A percentile compares a stretch with the other conserved stretches of the same genome.
These are phyloP conservation scores for Lotmaria passim DNA, from an alignment of 208 protist genomes.

Conservation along the genomic window DNA sequence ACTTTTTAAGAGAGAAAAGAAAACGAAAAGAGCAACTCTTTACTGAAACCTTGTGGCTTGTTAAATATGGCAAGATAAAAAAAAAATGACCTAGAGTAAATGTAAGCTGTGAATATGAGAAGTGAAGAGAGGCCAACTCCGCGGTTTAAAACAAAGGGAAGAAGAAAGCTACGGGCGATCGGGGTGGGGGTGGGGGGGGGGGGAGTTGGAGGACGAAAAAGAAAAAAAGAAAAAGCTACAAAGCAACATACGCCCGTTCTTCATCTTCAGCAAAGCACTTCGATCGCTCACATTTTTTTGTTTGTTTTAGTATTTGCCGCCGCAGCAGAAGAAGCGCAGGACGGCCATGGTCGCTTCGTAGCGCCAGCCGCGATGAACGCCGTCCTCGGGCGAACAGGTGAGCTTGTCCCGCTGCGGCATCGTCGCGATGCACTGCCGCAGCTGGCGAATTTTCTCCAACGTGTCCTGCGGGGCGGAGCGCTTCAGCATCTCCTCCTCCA, in stretches of 20 bases:
- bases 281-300: background rate
- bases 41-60: too few species aligned
- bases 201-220: too few species aligned
- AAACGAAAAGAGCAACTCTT: too few species aligned
- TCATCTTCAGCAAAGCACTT: background rate
- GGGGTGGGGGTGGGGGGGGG: too few species aligned
- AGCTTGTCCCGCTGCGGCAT: conserved; percentile 29
- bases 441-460: conserved; percentile 60
- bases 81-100: too few species aligned
- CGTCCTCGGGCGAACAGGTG: conserved; percentile 17
- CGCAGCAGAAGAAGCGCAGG: conserved; percentile 72
- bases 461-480: conserved; percentile 50
- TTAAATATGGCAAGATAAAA: too few species aligned
- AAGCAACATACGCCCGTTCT: background rate
- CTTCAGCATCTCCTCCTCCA: conserved; percentile 83
- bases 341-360: conserved; percentile 67
- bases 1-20: too few species aligned
- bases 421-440: conserved; percentile 63
- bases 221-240: too few species aligned
- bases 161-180: too few species aligned
- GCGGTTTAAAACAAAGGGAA: too few species aligned
- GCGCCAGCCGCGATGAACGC: conserved; percentile 45
- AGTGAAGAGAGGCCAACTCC: too few species aligned
- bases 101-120: too few species aligned
- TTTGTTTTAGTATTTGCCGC: conserved; percentile 28